Conservation (phyloP, 306 rosid species). For the Cucumis melo region DNA sequence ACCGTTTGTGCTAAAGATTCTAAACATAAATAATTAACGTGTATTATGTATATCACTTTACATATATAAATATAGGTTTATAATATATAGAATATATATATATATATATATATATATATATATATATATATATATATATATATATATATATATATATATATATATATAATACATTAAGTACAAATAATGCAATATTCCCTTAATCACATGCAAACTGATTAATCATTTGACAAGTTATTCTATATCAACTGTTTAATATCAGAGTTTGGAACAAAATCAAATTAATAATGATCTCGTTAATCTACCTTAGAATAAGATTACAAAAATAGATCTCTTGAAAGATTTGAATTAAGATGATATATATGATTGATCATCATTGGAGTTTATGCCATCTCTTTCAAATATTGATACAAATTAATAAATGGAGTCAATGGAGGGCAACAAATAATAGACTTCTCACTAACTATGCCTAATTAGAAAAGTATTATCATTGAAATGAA, state of each 20-base stretch:
- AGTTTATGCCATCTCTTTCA: neutral
- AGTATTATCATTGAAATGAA: neutral
- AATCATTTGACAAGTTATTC: slow-evolving; percentile 5
- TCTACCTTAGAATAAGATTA: neutral
- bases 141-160: neutral
- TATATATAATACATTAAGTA: neutral
- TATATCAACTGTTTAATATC: neutral
- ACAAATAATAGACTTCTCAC: neutral
- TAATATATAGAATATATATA: no score
- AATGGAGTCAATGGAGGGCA: neutral
- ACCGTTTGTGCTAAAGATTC: neutral
- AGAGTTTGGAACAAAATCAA: neutral
- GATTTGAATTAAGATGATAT: neutral
- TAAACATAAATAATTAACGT: neutral
- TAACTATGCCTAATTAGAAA: neutral
- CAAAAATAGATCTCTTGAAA: neutral
- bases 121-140: no score
- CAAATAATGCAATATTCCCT: slow-evolving; percentile 48
- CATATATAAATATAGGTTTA: no score
- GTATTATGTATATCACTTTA: neutral
- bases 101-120: neutral
- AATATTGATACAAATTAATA: neutral
- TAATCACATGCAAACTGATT: slow-evolving; percentile 13
- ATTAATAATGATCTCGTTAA: neutral
- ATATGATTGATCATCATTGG: neutral